Evolutionary conservation across 1,284 basidiomycete species (phyloP).

Genomic region (Ceratobasidium sp.): DNA sequence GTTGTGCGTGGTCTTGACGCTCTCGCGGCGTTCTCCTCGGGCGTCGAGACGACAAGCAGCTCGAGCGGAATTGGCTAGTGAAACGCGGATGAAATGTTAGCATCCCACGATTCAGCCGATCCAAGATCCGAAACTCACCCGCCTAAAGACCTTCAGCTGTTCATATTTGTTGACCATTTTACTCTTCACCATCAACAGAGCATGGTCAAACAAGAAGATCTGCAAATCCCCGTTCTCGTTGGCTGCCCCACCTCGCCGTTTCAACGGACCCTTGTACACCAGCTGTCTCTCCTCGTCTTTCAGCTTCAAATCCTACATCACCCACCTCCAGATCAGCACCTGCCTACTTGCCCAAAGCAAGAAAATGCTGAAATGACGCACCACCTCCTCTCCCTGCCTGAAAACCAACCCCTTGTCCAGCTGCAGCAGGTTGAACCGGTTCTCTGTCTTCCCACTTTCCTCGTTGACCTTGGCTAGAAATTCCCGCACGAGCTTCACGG

Average conservation of each 20-base stretch:
- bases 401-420: slow-evolving; percentile 88
- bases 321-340: background rate
- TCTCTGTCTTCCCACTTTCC: slow-evolving; percentile 91
- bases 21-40: slow-evolving; percentile 63
- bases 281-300: slow-evolving; percentile 88
- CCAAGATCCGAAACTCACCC: slow-evolving; percentile 61
- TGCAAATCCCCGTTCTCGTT: slow-evolving; percentile 87
- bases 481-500: slow-evolving; percentile 78
- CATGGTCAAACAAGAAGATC: slow-evolving; percentile 97
- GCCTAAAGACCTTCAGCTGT: slow-evolving; percentile 91
- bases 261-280: slow-evolving; percentile 92
- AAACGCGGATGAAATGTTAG: background rate
- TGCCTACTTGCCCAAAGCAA: background rate
- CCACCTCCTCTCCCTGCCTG: slow-evolving; percentile 83
- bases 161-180: slow-evolving; percentile 78
- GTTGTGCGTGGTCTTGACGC: slow-evolving; percentile 40
- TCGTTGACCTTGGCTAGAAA: slow-evolving; percentile 90
- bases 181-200: slow-evolving; percentile 92
- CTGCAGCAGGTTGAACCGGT: slow-evolving; percentile 90
- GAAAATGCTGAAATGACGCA: slow-evolving; percentile 53
- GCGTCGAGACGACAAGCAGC: slow-evolving; percentile 82
- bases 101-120: slow-evolving; percentile 6
- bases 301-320: slow-evolving; percentile 77
- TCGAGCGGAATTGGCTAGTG: slow-evolving; percentile 92
- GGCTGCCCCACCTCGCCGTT: slow-evolving; percentile 79